phyloP scores from a whole-genome alignment of 2,329 filamentous ascomycete genomes.

The Botrytis paeoniae region DNA sequence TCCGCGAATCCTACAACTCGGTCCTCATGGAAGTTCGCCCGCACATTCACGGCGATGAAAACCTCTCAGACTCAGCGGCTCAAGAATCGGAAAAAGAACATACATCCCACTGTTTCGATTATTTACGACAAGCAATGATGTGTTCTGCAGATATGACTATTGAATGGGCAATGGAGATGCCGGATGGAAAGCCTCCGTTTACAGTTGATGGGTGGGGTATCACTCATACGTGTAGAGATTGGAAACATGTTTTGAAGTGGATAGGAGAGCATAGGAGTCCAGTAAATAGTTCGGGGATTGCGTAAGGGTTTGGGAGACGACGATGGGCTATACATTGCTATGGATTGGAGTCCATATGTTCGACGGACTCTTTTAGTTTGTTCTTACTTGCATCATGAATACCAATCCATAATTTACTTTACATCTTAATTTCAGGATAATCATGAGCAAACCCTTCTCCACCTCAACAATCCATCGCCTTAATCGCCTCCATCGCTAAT shows the following conservation, averaged over 20 bases:
- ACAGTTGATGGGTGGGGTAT: slow-evolving; percentile 19
- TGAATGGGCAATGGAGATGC: slow-evolving; percentile 10
- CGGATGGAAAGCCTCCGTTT: neutral
- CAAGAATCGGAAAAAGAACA: neutral
- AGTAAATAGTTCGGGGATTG: neutral
- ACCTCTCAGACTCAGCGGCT: neutral
- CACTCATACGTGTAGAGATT: slow-evolving; percentile 15
- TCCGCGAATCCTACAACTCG: slow-evolving; percentile 13
- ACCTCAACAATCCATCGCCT: neutral
- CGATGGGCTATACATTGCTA: neutral
- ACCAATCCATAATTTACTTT: neutral
- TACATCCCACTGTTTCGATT: slow-evolving; percentile 18
- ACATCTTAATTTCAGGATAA: neutral
- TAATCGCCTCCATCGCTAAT: neutral
- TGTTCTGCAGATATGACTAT: slow-evolving; percentile 20
- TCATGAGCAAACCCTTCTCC: neutral
- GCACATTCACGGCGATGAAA: slow-evolving; percentile 7
- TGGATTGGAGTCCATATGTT: neutral
- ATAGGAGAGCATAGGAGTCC: slow-evolving; percentile 5
- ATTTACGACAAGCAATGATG: slow-evolving; percentile 19
- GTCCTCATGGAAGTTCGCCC: neutral
- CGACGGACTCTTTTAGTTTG: neutral
- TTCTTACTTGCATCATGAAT: neutral
- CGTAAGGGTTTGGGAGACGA: neutral
- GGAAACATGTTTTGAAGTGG: slow-evolving; percentile 1